Conservation (phyloP, 2,329 filamentous ascomycete genomes). For the Exutisphaerella laricina region DNA sequence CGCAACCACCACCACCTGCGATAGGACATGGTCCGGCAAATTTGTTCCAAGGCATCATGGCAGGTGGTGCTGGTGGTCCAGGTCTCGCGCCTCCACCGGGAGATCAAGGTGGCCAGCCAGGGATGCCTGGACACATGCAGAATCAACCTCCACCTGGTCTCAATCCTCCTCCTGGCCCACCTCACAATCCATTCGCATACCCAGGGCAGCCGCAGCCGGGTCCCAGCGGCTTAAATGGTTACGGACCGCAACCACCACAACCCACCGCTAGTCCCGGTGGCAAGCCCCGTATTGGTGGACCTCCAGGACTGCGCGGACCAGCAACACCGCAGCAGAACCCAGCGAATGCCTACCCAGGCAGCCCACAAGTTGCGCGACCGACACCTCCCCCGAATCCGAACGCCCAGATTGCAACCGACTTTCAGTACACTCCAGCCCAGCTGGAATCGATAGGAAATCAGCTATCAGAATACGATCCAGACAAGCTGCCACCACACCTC, state of each 20-base stretch:
- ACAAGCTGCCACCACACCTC: constrained; percentile 74
- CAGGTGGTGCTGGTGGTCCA: constrained; percentile 77
- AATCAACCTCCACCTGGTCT: constrained; percentile 63
- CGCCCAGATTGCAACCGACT: constrained; percentile 26
- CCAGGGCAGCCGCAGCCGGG: constrained; percentile 50
- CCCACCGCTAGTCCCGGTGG: constrained; percentile 83
- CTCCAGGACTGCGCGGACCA: constrained; percentile 48
- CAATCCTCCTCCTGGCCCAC: constrained; percentile 52
- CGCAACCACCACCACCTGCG: constrained; percentile 76
- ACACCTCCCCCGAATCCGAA: constrained; percentile 54
- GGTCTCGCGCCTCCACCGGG: constrained; percentile 65
- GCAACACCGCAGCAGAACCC: constrained; percentile 91
- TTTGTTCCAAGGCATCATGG: constrained; percentile 93
- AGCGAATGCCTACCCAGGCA: constrained; percentile 80
- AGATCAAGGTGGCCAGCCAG: constrained; percentile 53
- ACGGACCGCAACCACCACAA: constrained; percentile 75
- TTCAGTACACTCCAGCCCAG: constrained; percentile 32
- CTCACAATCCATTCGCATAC: constrained; percentile 65
- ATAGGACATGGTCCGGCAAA: constrained; percentile 85
- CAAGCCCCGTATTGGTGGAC: constrained; percentile 48
- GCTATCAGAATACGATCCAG: constrained; percentile 79
- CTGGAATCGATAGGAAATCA: constrained; percentile 56
- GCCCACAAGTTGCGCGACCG: constrained; percentile 81
- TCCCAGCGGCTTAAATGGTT: constrained; percentile 58
- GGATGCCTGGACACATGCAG: constrained; percentile 59